Evolutionary conservation across 2,329 filamentous ascomycete species (phyloP).

Genomic region (Cyanodermella asteris): DNA sequence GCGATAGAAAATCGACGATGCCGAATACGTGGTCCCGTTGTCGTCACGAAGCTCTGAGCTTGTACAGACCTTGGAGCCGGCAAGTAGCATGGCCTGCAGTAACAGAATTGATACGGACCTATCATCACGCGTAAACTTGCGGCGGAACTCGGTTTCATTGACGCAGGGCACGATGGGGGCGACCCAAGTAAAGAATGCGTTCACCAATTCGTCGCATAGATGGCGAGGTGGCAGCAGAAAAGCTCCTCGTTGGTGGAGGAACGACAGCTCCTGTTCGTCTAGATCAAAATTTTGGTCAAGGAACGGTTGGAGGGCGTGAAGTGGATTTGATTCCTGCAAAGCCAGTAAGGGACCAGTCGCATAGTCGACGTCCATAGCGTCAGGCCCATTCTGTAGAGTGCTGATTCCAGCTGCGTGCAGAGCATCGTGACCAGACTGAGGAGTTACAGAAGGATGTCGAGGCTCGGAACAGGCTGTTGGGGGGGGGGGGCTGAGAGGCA

Average conservation of each 20-base stretch:
- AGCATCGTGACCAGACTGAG: constrained; percentile 12
- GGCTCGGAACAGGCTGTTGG: constrained; percentile 2
- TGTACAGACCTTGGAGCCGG: constrained; percentile 81
- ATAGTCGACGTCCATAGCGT: too few relatives aligned
- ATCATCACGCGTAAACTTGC: constrained; percentile 70
- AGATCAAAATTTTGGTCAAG: too few relatives aligned
- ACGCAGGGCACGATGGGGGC: constrained; percentile 88
- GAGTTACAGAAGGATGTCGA: too few relatives aligned
- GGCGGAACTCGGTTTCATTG: constrained; percentile 84
- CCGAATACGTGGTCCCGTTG: constrained; percentile 81
- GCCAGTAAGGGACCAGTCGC: too few relatives aligned
- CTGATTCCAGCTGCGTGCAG: too few relatives aligned
- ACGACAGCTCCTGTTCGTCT: constrained; percentile 89
- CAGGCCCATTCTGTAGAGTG: too few relatives aligned
- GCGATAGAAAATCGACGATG: constrained; percentile 93
- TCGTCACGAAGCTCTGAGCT: constrained; percentile 90
- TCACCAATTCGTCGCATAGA: constrained; percentile 82
- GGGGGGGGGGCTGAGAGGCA: too few relatives aligned
- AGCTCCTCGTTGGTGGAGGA: constrained; percentile 75
- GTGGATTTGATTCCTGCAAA: too few relatives aligned
- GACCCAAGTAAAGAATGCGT: constrained; percentile 90
- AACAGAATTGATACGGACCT: constrained; percentile 86
- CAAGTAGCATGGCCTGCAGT: constrained; percentile 71
- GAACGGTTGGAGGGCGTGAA: too few relatives aligned
- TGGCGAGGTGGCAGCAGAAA: constrained; percentile 74